Evolutionary conservation across 805 yeast species (phyloP).

Genomic region (Priceomyces fermenticarens): DNA sequence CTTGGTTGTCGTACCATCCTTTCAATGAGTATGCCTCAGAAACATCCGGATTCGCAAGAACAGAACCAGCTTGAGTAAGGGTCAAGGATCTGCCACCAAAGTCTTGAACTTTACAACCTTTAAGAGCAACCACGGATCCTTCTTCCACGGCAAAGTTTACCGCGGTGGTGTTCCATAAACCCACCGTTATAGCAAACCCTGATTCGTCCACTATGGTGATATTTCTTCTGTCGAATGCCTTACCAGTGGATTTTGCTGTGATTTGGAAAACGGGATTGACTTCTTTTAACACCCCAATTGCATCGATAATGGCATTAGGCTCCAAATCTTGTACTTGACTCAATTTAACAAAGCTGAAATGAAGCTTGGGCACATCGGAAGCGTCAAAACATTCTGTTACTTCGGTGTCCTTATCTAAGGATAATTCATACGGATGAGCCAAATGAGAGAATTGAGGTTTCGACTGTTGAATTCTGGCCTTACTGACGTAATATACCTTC

Average conservation of each 20-base stretch:
- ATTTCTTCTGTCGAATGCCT: conserved; percentile 90
- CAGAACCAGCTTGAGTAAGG: conserved; percentile 71
- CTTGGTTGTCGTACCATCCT: conserved; percentile 93
- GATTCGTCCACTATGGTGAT: conserved; percentile 82
- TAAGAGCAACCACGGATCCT: conserved; percentile 86
- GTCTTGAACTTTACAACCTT: conserved; percentile 86
- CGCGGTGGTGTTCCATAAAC: conserved; percentile 90
- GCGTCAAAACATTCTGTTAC: conserved; percentile 65
- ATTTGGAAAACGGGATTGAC: conserved; percentile 75
- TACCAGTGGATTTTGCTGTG: conserved; percentile 83
- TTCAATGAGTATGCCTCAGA: conserved; percentile 83
- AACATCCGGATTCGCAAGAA: conserved; percentile 80
- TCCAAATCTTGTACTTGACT: conserved; percentile 64
- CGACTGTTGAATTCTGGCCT: conserved; percentile 76
- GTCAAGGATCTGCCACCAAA: conserved; percentile 85
- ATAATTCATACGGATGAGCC: conserved; percentile 84
- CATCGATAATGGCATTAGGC: conserved; percentile 74
- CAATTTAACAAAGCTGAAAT: conserved; percentile 72
- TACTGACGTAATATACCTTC: conserved; percentile 78
- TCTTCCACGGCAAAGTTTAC: conserved; percentile 66
- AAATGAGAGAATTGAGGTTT: conserved; percentile 83
- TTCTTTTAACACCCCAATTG: conserved; percentile 78
- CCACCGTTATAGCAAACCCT: conserved; percentile 69
- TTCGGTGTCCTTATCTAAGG: conserved; percentile 73
- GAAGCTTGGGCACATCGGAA: conserved; percentile 70